phyloP scores from a whole-genome alignment of 192 early-diverging fungal species.

The Rhizophagus prolifer region DNA sequence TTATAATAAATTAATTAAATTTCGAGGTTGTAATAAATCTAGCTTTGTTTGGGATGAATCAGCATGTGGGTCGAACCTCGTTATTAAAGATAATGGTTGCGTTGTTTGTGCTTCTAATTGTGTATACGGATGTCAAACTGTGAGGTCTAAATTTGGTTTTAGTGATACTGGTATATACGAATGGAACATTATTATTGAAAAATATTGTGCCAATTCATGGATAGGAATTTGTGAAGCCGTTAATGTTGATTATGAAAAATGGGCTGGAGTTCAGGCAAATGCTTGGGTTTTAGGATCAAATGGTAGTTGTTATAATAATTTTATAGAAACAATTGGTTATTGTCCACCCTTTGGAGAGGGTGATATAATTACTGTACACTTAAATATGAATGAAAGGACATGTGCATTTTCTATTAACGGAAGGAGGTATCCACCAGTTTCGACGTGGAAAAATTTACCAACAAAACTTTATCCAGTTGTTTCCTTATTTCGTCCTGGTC shows the following conservation, averaged over 20 bases:
- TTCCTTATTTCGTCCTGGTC: background rate
- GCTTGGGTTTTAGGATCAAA: background rate
- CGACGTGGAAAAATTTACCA: slow-evolving; percentile 7
- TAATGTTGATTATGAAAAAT: background rate
- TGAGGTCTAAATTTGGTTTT: background rate
- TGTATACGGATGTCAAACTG: background rate
- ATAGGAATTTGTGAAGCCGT: background rate
- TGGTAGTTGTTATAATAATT: background rate
- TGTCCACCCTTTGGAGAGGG: background rate
- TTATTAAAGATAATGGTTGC: background rate
- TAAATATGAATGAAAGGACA: slow-evolving; percentile 26
- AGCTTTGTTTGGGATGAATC: background rate
- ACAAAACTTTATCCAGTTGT: slow-evolving; percentile 14
- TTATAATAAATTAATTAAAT: background rate
- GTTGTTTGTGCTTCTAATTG: background rate
- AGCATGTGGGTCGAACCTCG: background rate
- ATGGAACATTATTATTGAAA: slow-evolving; percentile 19
- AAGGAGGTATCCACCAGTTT: background rate
- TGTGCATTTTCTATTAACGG: slow-evolving; percentile 18
- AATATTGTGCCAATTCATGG: background rate
- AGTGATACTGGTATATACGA: background rate
- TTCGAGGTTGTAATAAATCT: background rate
- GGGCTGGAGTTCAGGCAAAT: background rate
- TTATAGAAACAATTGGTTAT: background rate
- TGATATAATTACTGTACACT: slow-evolving; percentile 12